phyloP scores from a whole-genome alignment of 441 rosid species.

The Raphanus hybrid region DNA sequence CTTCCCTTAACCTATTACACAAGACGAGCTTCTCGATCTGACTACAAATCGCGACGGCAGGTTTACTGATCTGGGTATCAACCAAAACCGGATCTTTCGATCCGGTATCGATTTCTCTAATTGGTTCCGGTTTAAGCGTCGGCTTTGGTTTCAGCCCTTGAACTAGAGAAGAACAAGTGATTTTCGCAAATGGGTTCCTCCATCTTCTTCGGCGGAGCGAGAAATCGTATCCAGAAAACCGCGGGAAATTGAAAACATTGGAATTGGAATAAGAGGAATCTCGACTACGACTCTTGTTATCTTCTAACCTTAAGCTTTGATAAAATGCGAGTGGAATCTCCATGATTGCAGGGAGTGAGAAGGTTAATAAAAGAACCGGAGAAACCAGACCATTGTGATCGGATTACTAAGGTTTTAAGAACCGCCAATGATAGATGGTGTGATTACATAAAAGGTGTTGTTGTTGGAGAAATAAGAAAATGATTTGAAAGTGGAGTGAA shows the following conservation, averaged over 20 bases:
- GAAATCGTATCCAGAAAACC: constrained; percentile 49
- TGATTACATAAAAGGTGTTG: not conserved
- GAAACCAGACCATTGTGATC: constrained; percentile 26
- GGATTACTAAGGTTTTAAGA: not conserved
- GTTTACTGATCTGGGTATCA: constrained; percentile 47
- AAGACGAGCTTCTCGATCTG: constrained; percentile 81
- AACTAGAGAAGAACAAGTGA: constrained; percentile 56
- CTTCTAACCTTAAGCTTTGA: constrained; percentile 52
- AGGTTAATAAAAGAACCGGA: not conserved
- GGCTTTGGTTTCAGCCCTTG: constrained; percentile 51
- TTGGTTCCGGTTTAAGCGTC: constrained; percentile 56
- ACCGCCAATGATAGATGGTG: not conserved
- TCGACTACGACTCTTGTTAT: constrained; percentile 39
- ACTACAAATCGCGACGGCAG: constrained; percentile 62
- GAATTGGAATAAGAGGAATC: constrained; percentile 32
- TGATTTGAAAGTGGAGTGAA: constrained; percentile 8
- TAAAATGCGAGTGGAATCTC: constrained; percentile 63
- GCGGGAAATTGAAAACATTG: constrained; percentile 39
- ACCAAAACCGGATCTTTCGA: constrained; percentile 25
- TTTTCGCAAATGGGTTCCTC: constrained; percentile 47
- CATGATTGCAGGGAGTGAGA: constrained; percentile 43
- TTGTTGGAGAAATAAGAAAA: not conserved
- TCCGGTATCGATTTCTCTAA: constrained; percentile 34
- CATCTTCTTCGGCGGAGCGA: constrained; percentile 50
- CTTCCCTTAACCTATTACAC: constrained; percentile 60